These are phyloP conservation scores for Moricandia arvensis DNA, from an alignment of 345 rosid genomes.

Conservation along the genomic window DNA sequence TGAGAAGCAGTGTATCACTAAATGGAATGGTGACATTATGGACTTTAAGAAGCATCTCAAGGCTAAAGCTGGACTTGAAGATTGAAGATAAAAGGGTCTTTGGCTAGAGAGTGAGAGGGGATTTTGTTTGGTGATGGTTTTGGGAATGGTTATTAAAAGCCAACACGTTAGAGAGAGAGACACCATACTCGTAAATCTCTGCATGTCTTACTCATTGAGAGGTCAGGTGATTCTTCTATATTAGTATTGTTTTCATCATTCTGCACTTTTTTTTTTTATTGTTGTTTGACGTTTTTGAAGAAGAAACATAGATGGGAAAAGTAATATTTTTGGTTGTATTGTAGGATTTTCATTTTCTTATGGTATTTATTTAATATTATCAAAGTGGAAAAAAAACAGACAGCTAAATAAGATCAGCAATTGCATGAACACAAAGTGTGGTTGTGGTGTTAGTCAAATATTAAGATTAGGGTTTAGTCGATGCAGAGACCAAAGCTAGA, in stretches of 20 bases:
- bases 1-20: slow-evolving; percentile 63
- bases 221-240: slow-evolving; percentile 32
- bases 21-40: slow-evolving; percentile 87
- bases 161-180: no score
- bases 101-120: slow-evolving; percentile 13
- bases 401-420: slow-evolving; percentile 11
- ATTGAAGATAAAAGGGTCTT: slow-evolving; percentile 18
- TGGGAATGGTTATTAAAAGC: no score
- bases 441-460: no score
- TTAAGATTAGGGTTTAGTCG: background rate
- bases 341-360: background rate
- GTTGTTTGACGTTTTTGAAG: slow-evolving; percentile 4
- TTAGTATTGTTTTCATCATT: slow-evolving; percentile 2
- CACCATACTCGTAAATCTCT: slow-evolving; percentile 10
- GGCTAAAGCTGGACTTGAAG: slow-evolving; percentile 65
- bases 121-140: no score
- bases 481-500: background rate
- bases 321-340: slow-evolving; percentile 25
- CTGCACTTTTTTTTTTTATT: background rate
- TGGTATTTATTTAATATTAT: background rate
- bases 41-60: slow-evolving; percentile 74
- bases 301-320: background rate
- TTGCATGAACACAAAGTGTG: background rate
- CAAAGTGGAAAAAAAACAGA: background rate
- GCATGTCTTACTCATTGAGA: slow-evolving; percentile 18